Evolutionary conservation across 1,139 yeast genomes (phyloP).

Genomic region (Suhomyces maxii): DNA sequence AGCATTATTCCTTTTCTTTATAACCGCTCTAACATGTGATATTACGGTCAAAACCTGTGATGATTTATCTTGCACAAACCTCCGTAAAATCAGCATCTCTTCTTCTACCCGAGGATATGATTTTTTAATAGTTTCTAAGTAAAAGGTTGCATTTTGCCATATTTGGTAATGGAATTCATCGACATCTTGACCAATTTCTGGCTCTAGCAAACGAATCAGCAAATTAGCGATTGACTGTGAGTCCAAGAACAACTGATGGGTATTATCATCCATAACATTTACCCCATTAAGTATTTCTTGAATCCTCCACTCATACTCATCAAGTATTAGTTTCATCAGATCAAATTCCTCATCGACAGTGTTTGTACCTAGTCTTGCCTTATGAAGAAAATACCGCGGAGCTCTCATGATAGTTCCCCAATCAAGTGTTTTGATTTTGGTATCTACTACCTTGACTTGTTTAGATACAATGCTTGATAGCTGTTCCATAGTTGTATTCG

Average conservation of each 20-base stretch:
- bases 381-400: conserved; percentile 36
- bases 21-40: conserved; percentile 24
- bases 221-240: conserved; percentile 20
- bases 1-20: conserved; percentile 31
- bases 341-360: conserved; percentile 45
- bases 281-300: conserved; percentile 22
- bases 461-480: conserved; percentile 14
- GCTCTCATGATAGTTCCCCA: conserved; percentile 30
- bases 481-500: conserved; percentile 4
- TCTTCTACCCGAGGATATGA: conserved; percentile 16
- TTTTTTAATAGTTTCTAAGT: conserved; percentile 14
- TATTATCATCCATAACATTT: conserved; percentile 14
- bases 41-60: conserved; percentile 22
- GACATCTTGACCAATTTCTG: neutral
- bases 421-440: conserved; percentile 17
- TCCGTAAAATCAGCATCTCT: conserved; percentile 10
- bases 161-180: conserved; percentile 8
- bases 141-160: conserved; percentile 24
- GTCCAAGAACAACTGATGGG: conserved; percentile 15
- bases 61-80: conserved; percentile 14
- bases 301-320: conserved; percentile 18
- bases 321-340: conserved; percentile 21
- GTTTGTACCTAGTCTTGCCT: conserved; percentile 25
- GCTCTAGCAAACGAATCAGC: conserved; percentile 10
- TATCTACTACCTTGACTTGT: conserved; percentile 20